Evolutionary conservation across 2,329 filamentous ascomycete species (phyloP).

Genomic region (Pestalotiopsis sp.): DNA sequence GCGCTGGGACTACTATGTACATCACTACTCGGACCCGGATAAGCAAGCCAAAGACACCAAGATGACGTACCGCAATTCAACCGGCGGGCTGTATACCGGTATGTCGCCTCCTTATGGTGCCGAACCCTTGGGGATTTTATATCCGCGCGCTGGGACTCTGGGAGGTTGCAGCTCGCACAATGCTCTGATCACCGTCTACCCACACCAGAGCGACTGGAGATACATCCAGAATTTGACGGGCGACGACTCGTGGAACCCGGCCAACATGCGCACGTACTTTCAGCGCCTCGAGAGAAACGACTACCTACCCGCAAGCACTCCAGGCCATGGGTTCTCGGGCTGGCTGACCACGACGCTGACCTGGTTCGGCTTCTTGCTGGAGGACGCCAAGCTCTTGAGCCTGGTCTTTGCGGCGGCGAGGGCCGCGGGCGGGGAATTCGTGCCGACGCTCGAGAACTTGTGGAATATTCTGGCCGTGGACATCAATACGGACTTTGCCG

Average conservation of each 20-base stretch:
- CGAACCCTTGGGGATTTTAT: slow-evolving; percentile 30
- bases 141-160: slow-evolving; percentile 39
- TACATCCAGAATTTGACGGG: slow-evolving; percentile 41
- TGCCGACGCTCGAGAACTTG: slow-evolving; percentile 9
- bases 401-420: slow-evolving; percentile 10
- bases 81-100: slow-evolving; percentile 37
- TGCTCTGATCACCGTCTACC: slow-evolving; percentile 37
- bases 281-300: slow-evolving; percentile 42
- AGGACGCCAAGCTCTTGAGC: slow-evolving; percentile 42
- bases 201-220: slow-evolving; percentile 42
- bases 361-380: slow-evolving; percentile 42
- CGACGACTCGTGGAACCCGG: slow-evolving; percentile 41
- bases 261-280: slow-evolving; percentile 44
- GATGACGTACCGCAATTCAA: slow-evolving; percentile 36
- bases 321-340: slow-evolving; percentile 51
- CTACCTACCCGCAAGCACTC: slow-evolving; percentile 32
- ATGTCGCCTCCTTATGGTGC: slow-evolving; percentile 21
- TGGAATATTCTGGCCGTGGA: slow-evolving; percentile 10
- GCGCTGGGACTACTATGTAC: slow-evolving; percentile 63
- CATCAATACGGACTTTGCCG: slow-evolving; percentile 10
- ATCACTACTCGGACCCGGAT: slow-evolving; percentile 56
- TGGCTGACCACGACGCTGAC: slow-evolving; percentile 43
- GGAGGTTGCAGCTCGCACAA: slow-evolving; percentile 34
- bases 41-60: slow-evolving; percentile 55
- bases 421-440: not conserved